Percentiles rank a stretch among this genome's conserved stretches.
These are phyloP conservation scores for Colletotrichum lupini DNA, from an alignment of 2,329 filamentous ascomycete genomes.

Conservation along the genomic window DNA sequence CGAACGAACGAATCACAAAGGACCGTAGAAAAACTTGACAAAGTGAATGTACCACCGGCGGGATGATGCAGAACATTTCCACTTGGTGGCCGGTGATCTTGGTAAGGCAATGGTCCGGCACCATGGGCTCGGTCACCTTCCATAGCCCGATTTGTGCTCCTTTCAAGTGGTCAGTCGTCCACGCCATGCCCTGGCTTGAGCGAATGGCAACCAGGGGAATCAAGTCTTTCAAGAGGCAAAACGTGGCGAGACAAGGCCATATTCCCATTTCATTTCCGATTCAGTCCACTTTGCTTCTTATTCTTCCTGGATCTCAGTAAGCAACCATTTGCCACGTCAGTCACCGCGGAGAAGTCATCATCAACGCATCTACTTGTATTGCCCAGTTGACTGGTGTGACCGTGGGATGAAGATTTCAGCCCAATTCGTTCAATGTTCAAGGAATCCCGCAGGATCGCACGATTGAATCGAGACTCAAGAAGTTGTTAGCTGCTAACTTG, in stretches of 20 bases:
- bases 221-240: no score
- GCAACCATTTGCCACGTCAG: background rate
- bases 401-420: no score
- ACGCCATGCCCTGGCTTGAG: background rate
- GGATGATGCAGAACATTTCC: background rate
- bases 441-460: background rate
- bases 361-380: no score
- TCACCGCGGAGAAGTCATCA: background rate
- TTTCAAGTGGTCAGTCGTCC: background rate
- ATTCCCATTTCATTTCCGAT: constrained; percentile 11
- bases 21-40: background rate
- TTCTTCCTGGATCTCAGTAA: background rate
- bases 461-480: background rate
- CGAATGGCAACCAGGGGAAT: background rate
- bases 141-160: background rate
- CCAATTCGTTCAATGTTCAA: background rate
- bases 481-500: background rate
- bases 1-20: background rate
- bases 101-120: background rate
- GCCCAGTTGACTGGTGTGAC: background rate
- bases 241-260: background rate
- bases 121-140: background rate
- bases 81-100: background rate
- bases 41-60: background rate
- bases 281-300: background rate